Conservation (phyloP, 352 stramenopile genomes). For the Globisporangium perplexum region DNA sequence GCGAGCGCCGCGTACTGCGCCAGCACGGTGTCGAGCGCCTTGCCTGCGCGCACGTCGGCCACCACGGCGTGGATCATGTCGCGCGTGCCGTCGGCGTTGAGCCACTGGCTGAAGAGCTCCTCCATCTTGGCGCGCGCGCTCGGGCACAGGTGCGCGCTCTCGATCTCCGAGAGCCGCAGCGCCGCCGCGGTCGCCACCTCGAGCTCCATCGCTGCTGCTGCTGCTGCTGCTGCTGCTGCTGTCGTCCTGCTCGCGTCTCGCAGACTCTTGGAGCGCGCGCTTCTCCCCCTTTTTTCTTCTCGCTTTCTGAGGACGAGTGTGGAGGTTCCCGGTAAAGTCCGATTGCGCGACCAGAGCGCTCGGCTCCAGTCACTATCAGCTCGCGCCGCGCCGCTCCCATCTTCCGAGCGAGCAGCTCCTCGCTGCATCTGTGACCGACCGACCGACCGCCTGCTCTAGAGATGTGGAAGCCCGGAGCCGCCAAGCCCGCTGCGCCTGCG, state of each 20-base stretch:
- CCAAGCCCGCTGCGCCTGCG: conserved; percentile 2
- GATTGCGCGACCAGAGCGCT: too few relatives aligned
- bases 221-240: too few relatives aligned
- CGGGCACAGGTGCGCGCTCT: conserved; percentile 70
- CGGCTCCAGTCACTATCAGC: not conserved
- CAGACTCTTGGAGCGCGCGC: too few relatives aligned
- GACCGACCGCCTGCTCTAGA: not conserved
- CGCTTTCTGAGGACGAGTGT: too few relatives aligned
- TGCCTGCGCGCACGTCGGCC: conserved; percentile 68
- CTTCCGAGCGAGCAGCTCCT: too few relatives aligned
- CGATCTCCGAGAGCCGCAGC: conserved; percentile 76
- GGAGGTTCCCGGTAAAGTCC: too few relatives aligned
- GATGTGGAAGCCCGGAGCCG: conserved; percentile 22
- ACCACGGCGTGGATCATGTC: conserved; percentile 83
- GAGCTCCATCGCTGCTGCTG: conserved; percentile 14
- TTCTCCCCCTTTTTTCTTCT: not conserved
- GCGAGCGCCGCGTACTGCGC: conserved; percentile 16
- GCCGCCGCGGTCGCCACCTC: conserved; percentile 6
- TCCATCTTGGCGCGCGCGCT: conserved; percentile 86
- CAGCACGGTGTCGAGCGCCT: conserved; percentile 47
- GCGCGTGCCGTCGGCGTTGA: conserved; percentile 81
- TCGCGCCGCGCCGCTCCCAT: too few relatives aligned
- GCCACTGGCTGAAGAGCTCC: conserved; percentile 82
- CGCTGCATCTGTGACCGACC: too few relatives aligned
- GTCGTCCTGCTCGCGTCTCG: too few relatives aligned